Base-by-base conservation (phyloP, 1,284 basidiomycete genomes). In the Rhodotorula sp. region DNA sequence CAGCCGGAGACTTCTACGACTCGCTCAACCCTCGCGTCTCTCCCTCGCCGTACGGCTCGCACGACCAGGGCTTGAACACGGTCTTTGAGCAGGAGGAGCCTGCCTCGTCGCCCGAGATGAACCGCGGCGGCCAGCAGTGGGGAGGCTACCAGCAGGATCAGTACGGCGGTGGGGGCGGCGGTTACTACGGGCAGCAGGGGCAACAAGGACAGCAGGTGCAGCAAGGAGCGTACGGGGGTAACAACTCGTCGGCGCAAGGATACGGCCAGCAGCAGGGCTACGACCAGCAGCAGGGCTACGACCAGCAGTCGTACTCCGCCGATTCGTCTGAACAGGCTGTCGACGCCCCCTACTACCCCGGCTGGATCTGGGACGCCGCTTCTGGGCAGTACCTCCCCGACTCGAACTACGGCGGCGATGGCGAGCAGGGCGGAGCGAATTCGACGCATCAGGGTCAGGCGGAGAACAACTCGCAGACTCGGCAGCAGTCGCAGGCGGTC, bases 371-470 rank as follows among this genome's bases (percentile, higher is more conserved):
- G 66, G 67, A 72, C 61, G 54, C 59, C 22, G 54, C 65, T 6
- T 62, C 68, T 22, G 72, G 72, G 55, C 66, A 65, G 31, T 74
- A 74, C 64, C 30, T 66, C 28, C 58, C 70, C 28, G 73, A 74
- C 40, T 60, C 67, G 28, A 62, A 63, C 54, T 64, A 64, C 40
- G 18, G 26, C 52, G 55, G 22, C 11, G 40, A 4, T 37, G 15
- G 9, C 40, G 37, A 46, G 26, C 40, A 57, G 34, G 16, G 30
- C 40, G 40, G 40, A 44, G 40, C 40, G 20, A 16, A 15, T 30
- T 34, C 20, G 28, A 30, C 34, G 34, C 31, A 44, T 18, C 31
- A 50, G 28, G 61, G 40, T 8, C 30, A 53, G 28, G 51, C 18
- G 20, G 46, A 28, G 8, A n/a, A 28, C 37, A 26, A 30, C 31